Percentiles rank a stretch among this genome's conserved stretches.
Evolutionary conservation across 2,329 filamentous ascomycete species (phyloP).

Genomic region (Trichoderma koningii): DNA sequence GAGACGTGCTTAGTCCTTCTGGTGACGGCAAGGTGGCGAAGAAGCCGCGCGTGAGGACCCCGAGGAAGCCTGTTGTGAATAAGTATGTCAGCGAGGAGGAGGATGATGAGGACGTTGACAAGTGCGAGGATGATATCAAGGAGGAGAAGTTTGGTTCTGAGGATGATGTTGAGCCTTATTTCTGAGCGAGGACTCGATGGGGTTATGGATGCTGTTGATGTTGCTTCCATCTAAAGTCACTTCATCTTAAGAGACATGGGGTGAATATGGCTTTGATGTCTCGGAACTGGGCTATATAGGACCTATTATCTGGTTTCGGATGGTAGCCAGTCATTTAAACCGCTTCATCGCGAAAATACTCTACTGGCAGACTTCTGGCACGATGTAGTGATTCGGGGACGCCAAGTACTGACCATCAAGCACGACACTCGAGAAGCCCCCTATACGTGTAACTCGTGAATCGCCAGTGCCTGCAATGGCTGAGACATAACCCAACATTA

Average conservation of each 20-base stretch:
- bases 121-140: slow-evolving; percentile 30
- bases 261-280: background rate
- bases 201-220: background rate
- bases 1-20: slow-evolving; percentile 27
- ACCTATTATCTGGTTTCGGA: background rate
- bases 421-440: too few species aligned
- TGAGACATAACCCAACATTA: too few species aligned
- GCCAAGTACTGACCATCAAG: too few species aligned
- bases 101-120: slow-evolving; percentile 28
- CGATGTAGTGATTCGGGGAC: too few species aligned
- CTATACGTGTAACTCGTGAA: too few species aligned
- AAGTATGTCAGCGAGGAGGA: slow-evolving; percentile 33
- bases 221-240: background rate
- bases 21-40: slow-evolving; percentile 38
- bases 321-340: background rate
- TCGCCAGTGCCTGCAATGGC: too few species aligned
- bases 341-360: background rate
- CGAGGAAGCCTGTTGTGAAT: slow-evolving; percentile 39
- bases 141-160: slow-evolving; percentile 28
- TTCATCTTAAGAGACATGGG: background rate
- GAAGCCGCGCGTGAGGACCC: slow-evolving; percentile 36
- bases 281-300: background rate
- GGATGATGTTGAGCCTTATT: slow-evolving; percentile 1
- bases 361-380: too few species aligned
- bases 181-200: background rate